Evolutionary conservation across 192 early-diverging fungal genomes (phyloP).

Genomic region (Linnemannia elongata): DNA sequence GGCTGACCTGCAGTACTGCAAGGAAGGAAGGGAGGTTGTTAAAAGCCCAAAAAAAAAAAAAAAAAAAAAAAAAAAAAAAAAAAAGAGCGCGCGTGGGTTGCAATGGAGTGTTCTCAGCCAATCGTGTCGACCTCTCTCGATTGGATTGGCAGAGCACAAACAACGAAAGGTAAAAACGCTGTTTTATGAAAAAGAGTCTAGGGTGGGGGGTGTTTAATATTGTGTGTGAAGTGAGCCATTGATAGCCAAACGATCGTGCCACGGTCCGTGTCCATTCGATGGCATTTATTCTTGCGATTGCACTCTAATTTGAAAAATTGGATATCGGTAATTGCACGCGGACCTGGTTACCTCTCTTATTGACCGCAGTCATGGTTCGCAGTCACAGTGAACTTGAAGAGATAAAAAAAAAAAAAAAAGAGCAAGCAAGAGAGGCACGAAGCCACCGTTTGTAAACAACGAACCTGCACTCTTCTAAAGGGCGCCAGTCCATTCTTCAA

Average conservation of each 20-base stretch:
- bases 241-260: neutral
- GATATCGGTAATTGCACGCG: neutral
- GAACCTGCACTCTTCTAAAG: neutral
- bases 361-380: neutral
- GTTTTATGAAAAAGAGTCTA: too few species aligned
- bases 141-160: neutral
- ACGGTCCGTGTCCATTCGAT: neutral
- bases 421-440: neutral
- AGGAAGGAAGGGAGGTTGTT: too few species aligned
- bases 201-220: too few species aligned
- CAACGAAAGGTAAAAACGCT: neutral
- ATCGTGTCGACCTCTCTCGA: neutral
- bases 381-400: neutral
- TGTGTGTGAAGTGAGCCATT: neutral
- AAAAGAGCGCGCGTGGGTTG: neutral
- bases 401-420: neutral
- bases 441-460: slow-evolving; percentile 9
- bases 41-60: neutral
- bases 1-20: too few species aligned
- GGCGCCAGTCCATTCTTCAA: neutral
- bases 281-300: neutral
- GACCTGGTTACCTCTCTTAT: neutral
- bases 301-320: too few species aligned
- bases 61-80: neutral
- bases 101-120: neutral